Conservation (phyloP, 2,329 filamentous ascomycete species). For the Calonectria hongkongensis region DNA sequence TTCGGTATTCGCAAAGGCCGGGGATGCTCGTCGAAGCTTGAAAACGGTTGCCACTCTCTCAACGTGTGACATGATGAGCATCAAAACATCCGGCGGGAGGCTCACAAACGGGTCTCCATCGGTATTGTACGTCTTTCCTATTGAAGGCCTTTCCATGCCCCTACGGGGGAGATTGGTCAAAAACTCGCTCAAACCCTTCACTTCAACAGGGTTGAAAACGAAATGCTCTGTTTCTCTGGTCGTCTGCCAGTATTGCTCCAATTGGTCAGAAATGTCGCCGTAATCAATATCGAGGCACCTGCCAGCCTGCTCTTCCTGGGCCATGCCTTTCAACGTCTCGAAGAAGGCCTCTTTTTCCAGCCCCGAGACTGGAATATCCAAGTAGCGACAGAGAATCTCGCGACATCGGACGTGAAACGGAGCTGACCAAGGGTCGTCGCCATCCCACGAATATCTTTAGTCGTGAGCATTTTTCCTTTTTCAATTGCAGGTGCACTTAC, state of each 20-base stretch:
- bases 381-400: conserved; percentile 24
- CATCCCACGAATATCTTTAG: conserved; percentile 22
- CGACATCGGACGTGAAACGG: conserved; percentile 35
- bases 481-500: background rate
- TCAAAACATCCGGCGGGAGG: conserved; percentile 8
- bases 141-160: background rate
- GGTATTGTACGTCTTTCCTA: background rate
- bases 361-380: conserved; percentile 13
- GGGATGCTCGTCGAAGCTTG: conserved; percentile 12
- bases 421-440: background rate
- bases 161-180: background rate
- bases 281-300: conserved; percentile 32
- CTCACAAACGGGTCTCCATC: conserved; percentile 9
- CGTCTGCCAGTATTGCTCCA: conserved; percentile 21
- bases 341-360: conserved; percentile 30
- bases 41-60: conserved; percentile 8
- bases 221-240: conserved; percentile 22
- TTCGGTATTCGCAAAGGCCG: conserved; percentile 20
- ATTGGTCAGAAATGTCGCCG: conserved; percentile 13
- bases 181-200: conserved; percentile 4
- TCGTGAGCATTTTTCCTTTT: background rate
- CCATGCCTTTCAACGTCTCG: conserved; percentile 23
- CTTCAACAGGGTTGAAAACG: conserved; percentile 21
- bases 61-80: conserved; percentile 1
- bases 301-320: rapidly evolving